Evolutionary conservation across 257 asterid species (phyloP).

Genomic region (Solanum acaule): DNA sequence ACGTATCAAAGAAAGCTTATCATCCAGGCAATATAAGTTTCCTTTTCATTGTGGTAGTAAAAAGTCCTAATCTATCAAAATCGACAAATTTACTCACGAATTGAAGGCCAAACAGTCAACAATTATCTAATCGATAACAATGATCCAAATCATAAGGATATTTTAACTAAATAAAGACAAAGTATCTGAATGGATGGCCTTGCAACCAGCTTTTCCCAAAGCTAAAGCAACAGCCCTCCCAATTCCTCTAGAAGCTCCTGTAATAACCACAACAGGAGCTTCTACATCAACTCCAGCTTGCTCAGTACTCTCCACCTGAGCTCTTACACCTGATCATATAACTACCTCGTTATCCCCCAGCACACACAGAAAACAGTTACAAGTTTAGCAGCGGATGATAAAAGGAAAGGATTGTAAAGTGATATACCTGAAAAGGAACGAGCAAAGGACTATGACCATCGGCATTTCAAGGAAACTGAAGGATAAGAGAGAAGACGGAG

Average conservation of each 20-base stretch:
- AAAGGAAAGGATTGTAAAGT: neutral
- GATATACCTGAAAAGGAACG: neutral
- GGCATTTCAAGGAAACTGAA: neutral
- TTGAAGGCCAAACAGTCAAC: neutral
- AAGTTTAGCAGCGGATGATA: neutral
- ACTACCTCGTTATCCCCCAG: neutral
- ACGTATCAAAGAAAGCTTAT: neutral
- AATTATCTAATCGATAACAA: neutral
- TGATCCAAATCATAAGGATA: neutral
- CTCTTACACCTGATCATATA: constrained; percentile 7
- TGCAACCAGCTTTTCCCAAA: constrained; percentile 10
- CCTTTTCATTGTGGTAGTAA: neutral
- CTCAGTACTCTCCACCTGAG: neutral
- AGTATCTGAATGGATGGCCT: neutral
- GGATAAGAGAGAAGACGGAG: neutral
- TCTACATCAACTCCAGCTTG: neutral
- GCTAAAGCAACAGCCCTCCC: constrained; percentile 13
- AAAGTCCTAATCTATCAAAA: neutral
- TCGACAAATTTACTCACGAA: neutral
- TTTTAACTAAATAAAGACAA: neutral
- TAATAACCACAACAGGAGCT: constrained; percentile 8
- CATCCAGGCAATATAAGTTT: neutral
- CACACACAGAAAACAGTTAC: neutral
- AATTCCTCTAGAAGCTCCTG: constrained; percentile 11
- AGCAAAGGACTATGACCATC: neutral